phyloP scores from a whole-genome alignment of 2,329 filamentous ascomycete genomes.

The Polychaeton citri region DNA sequence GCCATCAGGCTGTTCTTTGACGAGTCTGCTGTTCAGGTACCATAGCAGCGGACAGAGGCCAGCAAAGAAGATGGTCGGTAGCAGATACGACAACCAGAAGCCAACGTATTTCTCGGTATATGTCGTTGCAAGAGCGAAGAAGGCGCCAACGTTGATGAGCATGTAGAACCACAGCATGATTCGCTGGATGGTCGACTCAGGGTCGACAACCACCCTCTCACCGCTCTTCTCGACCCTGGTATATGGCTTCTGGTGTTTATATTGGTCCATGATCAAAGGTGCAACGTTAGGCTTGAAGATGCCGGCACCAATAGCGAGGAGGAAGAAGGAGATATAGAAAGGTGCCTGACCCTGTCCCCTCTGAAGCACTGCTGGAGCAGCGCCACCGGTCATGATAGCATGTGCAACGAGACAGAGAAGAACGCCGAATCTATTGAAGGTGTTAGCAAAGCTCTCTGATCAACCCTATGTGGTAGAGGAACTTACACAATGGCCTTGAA shows the following conservation, averaged over 20 bases:
- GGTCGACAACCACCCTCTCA: conserved; percentile 33
- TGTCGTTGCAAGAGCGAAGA: conserved; percentile 53
- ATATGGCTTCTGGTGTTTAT: conserved; percentile 25
- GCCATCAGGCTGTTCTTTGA: conserved; percentile 12
- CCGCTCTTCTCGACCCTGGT: conserved; percentile 24
- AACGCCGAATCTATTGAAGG: conserved; percentile 5
- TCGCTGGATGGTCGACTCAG: conserved; percentile 30
- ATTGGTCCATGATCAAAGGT: conserved; percentile 34
- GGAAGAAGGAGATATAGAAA: conserved; percentile 47
- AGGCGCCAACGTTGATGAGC: conserved; percentile 59
- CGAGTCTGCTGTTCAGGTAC: conserved; percentile 10
- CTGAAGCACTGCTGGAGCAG: conserved; percentile 11
- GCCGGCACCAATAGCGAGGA: conserved; percentile 49
- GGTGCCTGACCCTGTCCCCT: conserved; percentile 10
- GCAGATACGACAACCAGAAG: conserved; percentile 50
- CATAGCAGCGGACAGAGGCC: conserved; percentile 21
- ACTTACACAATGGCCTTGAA: conserved; percentile 9
- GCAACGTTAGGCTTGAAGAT: conserved; percentile 69
- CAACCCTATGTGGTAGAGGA: background rate
- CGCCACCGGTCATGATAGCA: conserved; percentile 11
- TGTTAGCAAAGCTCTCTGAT: background rate
- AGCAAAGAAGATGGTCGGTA: conserved; percentile 49
- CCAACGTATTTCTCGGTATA: conserved; percentile 52
- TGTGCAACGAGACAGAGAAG: conserved; percentile 11
- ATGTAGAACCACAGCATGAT: conserved; percentile 52